These are phyloP conservation scores for Parathielavia hyrcaniae DNA, from an alignment of 495 filamentous ascomycete species.

Conservation along the genomic window DNA sequence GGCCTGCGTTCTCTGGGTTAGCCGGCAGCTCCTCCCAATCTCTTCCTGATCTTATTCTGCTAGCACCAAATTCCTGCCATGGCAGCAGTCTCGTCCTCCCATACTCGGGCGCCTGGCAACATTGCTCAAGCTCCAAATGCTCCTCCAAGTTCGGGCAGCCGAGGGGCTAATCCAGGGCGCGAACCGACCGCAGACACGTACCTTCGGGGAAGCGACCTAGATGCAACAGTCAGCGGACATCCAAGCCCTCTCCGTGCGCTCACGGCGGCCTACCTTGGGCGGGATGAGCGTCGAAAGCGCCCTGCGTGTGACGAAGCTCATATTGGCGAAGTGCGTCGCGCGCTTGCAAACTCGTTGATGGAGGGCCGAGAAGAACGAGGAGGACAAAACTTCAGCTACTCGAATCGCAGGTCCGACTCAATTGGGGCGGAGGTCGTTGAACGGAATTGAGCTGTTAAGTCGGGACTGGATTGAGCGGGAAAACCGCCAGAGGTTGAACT, in stretches of 20 bases:
- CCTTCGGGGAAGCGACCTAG: slow-evolving; percentile 79
- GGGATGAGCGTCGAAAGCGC: slow-evolving; percentile 97
- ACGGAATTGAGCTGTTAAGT: slow-evolving; percentile 27
- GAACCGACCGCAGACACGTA: slow-evolving; percentile 48
- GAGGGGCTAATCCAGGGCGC: background rate
- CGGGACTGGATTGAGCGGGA: slow-evolving; percentile 16
- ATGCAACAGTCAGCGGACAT: slow-evolving; percentile 28
- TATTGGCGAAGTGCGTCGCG: slow-evolving; percentile 49
- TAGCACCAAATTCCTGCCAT: background rate
- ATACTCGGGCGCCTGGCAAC: no score
- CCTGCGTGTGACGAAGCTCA: slow-evolving; percentile 85
- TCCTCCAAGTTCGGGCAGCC: slow-evolving; percentile 1
- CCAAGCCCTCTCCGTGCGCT: background rate
- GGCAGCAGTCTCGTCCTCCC: background rate
- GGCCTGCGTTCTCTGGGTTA: slow-evolving; percentile 47
- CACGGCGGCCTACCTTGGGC: slow-evolving; percentile 72
- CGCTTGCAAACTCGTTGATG: slow-evolving; percentile 20
- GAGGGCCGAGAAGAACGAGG: slow-evolving; percentile 16
- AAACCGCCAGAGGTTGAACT: slow-evolving; percentile 29
- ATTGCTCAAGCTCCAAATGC: background rate
- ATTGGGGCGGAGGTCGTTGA: slow-evolving; percentile 22
- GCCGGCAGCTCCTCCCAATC: background rate
- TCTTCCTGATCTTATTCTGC: background rate
- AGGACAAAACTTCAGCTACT: slow-evolving; percentile 8
- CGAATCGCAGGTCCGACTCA: slow-evolving; percentile 20